phyloP scores from a whole-genome alignment of 441 rosid genomes.

The Gossypium aridum region DNA sequence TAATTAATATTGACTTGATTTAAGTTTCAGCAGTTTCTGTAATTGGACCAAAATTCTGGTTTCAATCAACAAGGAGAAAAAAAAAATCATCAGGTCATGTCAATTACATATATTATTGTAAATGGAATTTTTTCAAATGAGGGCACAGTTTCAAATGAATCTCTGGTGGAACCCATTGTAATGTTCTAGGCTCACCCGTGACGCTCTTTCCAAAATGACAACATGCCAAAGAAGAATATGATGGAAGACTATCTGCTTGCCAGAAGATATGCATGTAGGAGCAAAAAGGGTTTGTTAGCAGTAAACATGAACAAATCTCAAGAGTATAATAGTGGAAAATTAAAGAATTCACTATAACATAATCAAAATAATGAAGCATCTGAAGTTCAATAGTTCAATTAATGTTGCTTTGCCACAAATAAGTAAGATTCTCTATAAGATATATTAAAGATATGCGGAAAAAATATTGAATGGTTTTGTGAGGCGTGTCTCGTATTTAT shows the following conservation, averaged over 20 bases:
- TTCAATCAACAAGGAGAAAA: conserved; percentile 14
- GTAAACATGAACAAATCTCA: neutral
- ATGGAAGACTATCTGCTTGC: neutral
- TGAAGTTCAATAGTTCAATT: no score
- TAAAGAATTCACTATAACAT: no score
- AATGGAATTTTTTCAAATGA: neutral
- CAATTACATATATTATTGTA: neutral
- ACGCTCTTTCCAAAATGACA: conserved; percentile 9
- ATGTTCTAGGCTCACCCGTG: conserved; percentile 26
- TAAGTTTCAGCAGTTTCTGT: neutral
- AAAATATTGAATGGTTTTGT: no score
- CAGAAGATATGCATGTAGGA: neutral
- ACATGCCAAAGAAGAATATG: conserved; percentile 8
- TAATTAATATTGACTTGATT: conserved; percentile 6
- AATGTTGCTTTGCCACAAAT: no score
- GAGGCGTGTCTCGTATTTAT: no score
- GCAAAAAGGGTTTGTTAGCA: neutral
- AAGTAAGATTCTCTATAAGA: no score
- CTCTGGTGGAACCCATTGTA: conserved; percentile 20
- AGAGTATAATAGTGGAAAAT: neutral
- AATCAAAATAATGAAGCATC: no score
- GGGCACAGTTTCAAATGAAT: conserved; percentile 3
- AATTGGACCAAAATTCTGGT: neutral
- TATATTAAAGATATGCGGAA: no score
- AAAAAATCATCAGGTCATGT: conserved; percentile 5